These are phyloP conservation scores for Penicillium capsulatum DNA, from an alignment of 2,329 filamentous ascomycete species.

Conservation along the genomic window DNA sequence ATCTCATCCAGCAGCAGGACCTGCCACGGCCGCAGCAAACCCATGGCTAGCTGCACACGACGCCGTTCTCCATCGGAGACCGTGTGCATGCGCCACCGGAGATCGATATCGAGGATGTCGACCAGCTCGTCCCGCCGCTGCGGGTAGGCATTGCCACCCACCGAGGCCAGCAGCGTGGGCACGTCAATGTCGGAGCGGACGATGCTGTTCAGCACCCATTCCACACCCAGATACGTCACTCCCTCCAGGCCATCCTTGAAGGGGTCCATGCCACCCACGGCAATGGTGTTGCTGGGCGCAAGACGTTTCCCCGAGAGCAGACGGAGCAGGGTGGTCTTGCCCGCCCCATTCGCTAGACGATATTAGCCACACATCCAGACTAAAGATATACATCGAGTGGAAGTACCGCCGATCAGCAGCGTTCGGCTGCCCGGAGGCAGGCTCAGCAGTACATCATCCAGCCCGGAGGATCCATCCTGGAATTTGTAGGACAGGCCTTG, in stretches of 20 bases:
- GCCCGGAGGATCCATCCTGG: constrained; percentile 75
- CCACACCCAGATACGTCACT: constrained; percentile 92
- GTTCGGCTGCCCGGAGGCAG: constrained; percentile 82
- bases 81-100: constrained; percentile 90
- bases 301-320: constrained; percentile 94
- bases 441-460: constrained; percentile 67
- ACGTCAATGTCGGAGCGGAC: constrained; percentile 95
- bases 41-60: constrained; percentile 94
- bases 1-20: constrained; percentile 92
- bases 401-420: constrained; percentile 75
- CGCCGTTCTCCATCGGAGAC: constrained; percentile 89
- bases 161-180: constrained; percentile 72
- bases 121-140: constrained; percentile 83
- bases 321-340: constrained; percentile 93
- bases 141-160: constrained; percentile 80
- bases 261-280: constrained; percentile 78
- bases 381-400: neutral
- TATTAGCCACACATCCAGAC: constrained; percentile 2
- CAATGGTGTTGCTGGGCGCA: constrained; percentile 69
- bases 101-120: constrained; percentile 83
- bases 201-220: constrained; percentile 97
- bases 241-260: constrained; percentile 88
- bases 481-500: constrained; percentile 81
- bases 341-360: constrained; percentile 75
- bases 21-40: constrained; percentile 83